Base-by-base conservation (phyloP, 176 grass and related monocot genomes). In the Tillandsia leiboldiana region DNA sequence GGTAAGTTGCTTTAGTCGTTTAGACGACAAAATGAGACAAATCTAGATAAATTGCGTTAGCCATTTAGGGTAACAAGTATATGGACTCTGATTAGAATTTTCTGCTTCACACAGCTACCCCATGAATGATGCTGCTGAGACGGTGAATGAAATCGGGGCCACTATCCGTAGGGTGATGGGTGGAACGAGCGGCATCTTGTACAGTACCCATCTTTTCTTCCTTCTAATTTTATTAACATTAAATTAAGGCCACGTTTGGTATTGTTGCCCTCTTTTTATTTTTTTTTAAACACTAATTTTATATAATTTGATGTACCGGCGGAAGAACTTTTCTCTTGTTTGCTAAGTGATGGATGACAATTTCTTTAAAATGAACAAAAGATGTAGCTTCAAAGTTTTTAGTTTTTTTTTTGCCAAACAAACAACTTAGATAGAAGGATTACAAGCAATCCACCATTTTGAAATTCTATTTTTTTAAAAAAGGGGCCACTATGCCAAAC, bases 181-280 rank as follows among this genome's bases (percentile, higher is more conserved):
- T 67, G 95, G 95, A 85, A 99, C 95, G 68, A 99, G 95, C 90
- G 95, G 95, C 65, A 99, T 99, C 67, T 83, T 99, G 95, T 99
- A 90, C 53, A 79, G n/a, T 71, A 75, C 68, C 69, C 18, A 50
- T 54, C 56, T 61, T 61, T 9, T 61, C 56, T 61, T 61, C 56
- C 22, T 61, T 61, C 3, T 61, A 18, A 61, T 15, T 17, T 15
- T 20, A 61, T 23, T 18, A 3, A 22, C 3, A 2, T 61, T 61
- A 61, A 15, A 61, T 61, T 61, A 18, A 3, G 3, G 5, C 4
- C 4, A 7, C 4, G 5, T 42, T 18, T 61, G 17, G 10, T 61
- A 17, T 26, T 76, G 1, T 68, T 9, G 51, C 23, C 6, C 26
- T 10, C 23, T 26, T 22, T 20, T 10, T 24, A 28, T 49, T 63